Evolutionary conservation across 2,329 filamentous ascomycete genomes (phyloP), one percentile per base, ranked within the genome.

Genomic region (Nemania bipapillata): DNA sequence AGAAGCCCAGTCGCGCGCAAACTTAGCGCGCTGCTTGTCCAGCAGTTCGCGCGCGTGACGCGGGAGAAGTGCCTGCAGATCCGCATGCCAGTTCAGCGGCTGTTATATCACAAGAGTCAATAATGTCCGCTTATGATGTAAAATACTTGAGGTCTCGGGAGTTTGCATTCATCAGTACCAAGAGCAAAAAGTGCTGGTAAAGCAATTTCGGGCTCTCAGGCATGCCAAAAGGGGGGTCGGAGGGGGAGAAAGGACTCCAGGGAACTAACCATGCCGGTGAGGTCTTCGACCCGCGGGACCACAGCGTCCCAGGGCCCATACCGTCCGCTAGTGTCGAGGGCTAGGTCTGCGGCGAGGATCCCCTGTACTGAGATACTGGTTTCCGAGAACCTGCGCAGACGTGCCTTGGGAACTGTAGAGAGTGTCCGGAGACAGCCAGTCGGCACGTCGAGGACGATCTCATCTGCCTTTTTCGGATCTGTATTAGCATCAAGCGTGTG

Each of bases 341-440:
- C 85, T 8, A 94, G 82, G 66, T 89, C 87, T 1, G 89, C 85
- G n/a, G 93, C 91, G 7, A 96, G 83, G 45, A 93, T 86, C 30
- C 89, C 90, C 74, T 96, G 93, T 24, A 91, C 85, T 0, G 89
- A 86, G 50, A 86, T 85, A 65, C 84, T 83, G 3, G 55, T 47
- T 20, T 83, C 81, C 0, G 86, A 83, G 11, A 91, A 84, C 30
- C 81, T 81, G 12, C 80, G 77, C 60, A 83, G 79, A 62, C 93
- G 85, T 1, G 80, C 68, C 32, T 82, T 80, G 7, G 88, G 86
- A 11, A 91, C 84, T 1, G 86, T 86, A 42, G 88, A 84, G n/a
- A 89, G 81, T 32, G 89, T 91, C 58, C 93, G 82, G 59, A 96
- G 87, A 30, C 87, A 84, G 55, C 81, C 79, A 47, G 86, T 83